These are phyloP conservation scores for Lagenaria siceraria DNA, from an alignment of 306 rosid species.

Conservation along the genomic window DNA sequence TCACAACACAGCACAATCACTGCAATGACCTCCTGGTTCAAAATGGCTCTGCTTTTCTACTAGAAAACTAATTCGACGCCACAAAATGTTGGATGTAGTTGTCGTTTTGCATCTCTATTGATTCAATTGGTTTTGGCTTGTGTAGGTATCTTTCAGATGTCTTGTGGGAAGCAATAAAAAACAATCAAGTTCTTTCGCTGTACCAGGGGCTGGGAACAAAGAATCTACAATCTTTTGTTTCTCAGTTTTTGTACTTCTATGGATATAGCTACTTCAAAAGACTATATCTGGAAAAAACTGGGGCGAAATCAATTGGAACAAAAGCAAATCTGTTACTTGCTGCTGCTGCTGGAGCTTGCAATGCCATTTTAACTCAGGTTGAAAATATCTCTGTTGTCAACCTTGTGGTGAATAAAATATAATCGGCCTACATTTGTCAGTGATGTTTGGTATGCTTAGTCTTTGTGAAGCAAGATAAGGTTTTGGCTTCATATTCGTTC, in stretches of 20 bases:
- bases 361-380: conserved; percentile 89
- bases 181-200: conserved; percentile 61
- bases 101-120: not conserved
- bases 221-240: conserved; percentile 82
- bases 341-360: conserved; percentile 98
- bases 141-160: conserved; percentile 87
- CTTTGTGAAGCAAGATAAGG: not conserved
- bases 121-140: conserved; percentile 16
- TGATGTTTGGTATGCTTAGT: not conserved
- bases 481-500: not conserved
- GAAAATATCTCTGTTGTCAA: conserved; percentile 7
- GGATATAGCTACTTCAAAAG: conserved; percentile 97
- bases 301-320: conserved; percentile 69
- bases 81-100: not conserved
- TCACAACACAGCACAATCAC: not conserved
- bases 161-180: conserved; percentile 74
- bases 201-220: conserved; percentile 95
- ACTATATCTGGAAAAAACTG: conserved; percentile 59
- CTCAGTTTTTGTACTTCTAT: conserved; percentile 87
- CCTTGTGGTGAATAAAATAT: not conserved
- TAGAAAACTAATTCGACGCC: not conserved
- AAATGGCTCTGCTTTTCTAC: not conserved
- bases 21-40: no score
- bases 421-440: not conserved
- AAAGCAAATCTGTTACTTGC: conserved; percentile 71